Evolutionary conservation across 441 rosid species (phyloP).

Genomic region (Croton setiger): DNA sequence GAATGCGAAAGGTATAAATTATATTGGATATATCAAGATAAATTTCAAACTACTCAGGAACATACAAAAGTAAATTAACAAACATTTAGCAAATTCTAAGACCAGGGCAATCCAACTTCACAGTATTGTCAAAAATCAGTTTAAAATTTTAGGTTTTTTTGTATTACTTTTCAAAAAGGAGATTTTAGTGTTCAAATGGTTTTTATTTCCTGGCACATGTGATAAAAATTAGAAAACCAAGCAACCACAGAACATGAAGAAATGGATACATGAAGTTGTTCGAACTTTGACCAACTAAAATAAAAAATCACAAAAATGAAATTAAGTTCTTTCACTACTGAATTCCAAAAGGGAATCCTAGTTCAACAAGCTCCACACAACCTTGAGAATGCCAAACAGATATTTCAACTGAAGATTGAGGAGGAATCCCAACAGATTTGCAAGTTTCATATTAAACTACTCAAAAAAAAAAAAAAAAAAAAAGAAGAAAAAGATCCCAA

Average conservation of each 20-base stretch:
- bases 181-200: not conserved
- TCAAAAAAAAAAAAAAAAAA: no score
- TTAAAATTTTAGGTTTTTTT: not conserved
- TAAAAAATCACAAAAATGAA: not conserved
- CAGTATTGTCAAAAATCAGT: not conserved
- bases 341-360: not conserved
- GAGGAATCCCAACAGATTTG: not conserved
- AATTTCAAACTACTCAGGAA: not conserved
- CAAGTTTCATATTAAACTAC: conserved; percentile 15
- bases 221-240: not conserved
- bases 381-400: not conserved
- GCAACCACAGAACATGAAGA: not conserved
- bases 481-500: no score
- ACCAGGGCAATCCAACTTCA: not conserved
- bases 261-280: not conserved
- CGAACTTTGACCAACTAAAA: conserved; percentile 14
- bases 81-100: not conserved
- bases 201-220: not conserved
- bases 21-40: conserved; percentile 4
- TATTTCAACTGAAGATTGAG: not conserved
- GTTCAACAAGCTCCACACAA: not conserved
- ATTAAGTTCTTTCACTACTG: not conserved
- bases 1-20: not conserved
- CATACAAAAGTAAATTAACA: not conserved
- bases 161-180: not conserved